phyloP scores from a whole-genome alignment of 768 basidiomycete species.

The Auriscalpium vulgare region DNA sequence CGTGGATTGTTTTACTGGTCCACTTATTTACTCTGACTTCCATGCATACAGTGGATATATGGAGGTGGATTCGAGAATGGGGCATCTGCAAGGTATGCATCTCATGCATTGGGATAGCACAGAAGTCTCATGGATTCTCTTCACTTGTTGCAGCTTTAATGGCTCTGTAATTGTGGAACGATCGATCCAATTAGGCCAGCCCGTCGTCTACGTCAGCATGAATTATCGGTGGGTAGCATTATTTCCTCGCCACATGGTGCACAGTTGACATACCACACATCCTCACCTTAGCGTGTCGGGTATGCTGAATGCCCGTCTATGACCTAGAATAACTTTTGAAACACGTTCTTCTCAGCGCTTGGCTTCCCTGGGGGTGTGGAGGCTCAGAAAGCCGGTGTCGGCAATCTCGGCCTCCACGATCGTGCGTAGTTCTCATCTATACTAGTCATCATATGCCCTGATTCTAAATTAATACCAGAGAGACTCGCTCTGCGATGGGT shows the following conservation, averaged over 20 bases:
- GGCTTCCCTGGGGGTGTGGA: background rate
- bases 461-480: constrained; percentile 26
- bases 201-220: constrained; percentile 19
- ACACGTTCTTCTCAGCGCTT: constrained; percentile 24
- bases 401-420: constrained; percentile 1
- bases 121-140: too few species aligned
- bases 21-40: background rate
- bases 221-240: constrained; percentile 16
- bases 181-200: constrained; percentile 15
- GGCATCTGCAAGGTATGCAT: background rate
- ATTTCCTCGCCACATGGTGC: background rate
- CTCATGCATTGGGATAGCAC: background rate
- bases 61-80: constrained; percentile 6
- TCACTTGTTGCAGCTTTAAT: background rate
- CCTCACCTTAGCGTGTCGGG: background rate
- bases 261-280: background rate
- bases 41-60: constrained; percentile 15
- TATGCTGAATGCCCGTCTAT: background rate
- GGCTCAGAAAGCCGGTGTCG: background rate
- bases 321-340: background rate
- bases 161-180: constrained; percentile 13
- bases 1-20: background rate
- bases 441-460: background rate
- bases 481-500: constrained; percentile 55
- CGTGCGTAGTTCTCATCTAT: constrained; percentile 27